Base-by-base conservation (phyloP, 2,329 filamentous ascomycete species). In the Colletotrichum scovillei region DNA sequence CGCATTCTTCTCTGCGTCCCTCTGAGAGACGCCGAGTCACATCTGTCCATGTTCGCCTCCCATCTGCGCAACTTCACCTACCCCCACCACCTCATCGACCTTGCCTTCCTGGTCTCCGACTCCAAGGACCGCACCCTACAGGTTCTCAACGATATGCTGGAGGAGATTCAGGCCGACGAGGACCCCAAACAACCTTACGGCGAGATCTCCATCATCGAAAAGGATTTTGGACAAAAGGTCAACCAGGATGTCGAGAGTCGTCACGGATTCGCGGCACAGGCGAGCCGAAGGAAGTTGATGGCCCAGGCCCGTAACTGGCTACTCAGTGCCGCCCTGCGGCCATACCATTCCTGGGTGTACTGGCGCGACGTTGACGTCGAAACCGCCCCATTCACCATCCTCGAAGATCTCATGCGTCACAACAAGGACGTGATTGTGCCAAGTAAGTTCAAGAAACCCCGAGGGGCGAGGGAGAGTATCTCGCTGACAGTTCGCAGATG, bases 351-450 rank as follows among this genome's bases (percentile, higher is more conserved):
- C 76, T 99, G 97, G 97, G 97, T 99, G 11, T 99, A 99, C 81
- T 99, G 97, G 97, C 92, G 97, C 83, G 97, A 99, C 85, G 97
- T 98, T 28, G 97, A 99, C 84, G 97, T 99, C 9, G 95, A 98
- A 84, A 99, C 97, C 1, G 97, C 97, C 2, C 97, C 97, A 0
- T 97, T 96, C 80, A 98, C 97, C 0, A 98, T 99, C 78, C 85
- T 99, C 75, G 97, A 99, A 81, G 97, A 99, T 84, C 86, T 99
- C 67, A 99, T 99, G 97, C 92, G 96, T 75, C 97, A 99, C 80
- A 98, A 99, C 85, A 98, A 98, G 84, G 97, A 99, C 81, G 92
- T 99, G 35, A 99, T 98, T 80, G 97, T 99, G 69, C 97, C 97
- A 9, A 99, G 96, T 98, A 88, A 87, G 95, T 69, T n/a, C 30